phyloP scores from a whole-genome alignment of 2,329 filamentous ascomycete species.

The Monosporascus sp. region DNA sequence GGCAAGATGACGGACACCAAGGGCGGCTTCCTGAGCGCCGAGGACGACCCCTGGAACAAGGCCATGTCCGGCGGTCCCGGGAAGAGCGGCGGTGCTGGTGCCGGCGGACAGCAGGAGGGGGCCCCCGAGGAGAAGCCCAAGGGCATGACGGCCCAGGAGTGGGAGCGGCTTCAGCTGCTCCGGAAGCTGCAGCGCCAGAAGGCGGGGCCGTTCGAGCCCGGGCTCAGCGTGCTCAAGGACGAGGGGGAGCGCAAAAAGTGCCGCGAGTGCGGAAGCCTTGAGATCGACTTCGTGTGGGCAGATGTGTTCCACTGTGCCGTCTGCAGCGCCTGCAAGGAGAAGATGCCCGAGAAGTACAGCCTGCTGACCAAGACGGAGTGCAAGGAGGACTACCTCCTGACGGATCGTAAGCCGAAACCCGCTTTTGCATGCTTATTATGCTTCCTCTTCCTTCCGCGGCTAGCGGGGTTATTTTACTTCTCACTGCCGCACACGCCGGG shows the following conservation, averaged over 20 bases:
- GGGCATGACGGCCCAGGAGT: constrained; percentile 85
- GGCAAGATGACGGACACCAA: constrained; percentile 98
- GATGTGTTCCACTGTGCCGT: constrained; percentile 73
- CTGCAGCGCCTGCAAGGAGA: constrained; percentile 84
- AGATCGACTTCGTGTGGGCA: constrained; percentile 95
- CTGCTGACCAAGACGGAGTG: constrained; percentile 96
- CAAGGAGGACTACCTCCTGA: constrained; percentile 89
- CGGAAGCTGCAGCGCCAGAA: constrained; percentile 67
- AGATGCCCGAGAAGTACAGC: constrained; percentile 85
- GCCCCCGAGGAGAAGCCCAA: constrained; percentile 61
- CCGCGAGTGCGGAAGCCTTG: constrained; percentile 73
- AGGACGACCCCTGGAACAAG: constrained; percentile 88
- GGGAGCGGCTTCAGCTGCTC: constrained; percentile 79
- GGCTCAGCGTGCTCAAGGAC: constrained; percentile 68
- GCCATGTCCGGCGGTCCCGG: constrained; percentile 52
- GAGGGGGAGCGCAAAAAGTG: constrained; percentile 67
- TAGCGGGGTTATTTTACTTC: neutral
- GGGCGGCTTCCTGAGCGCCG: constrained; percentile 84
- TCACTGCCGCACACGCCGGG: too few relatives aligned
- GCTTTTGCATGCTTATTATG: neutral
- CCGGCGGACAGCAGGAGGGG: constrained; percentile 16
- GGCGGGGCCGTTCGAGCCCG: constrained; percentile 81
- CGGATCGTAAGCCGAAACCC: constrained; percentile 62
- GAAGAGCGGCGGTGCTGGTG: constrained; percentile 26
- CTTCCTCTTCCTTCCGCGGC: neutral